Evolutionary conservation across 805 yeast species (phyloP).

Genomic region (Schwanniomyces yamadae): DNA sequence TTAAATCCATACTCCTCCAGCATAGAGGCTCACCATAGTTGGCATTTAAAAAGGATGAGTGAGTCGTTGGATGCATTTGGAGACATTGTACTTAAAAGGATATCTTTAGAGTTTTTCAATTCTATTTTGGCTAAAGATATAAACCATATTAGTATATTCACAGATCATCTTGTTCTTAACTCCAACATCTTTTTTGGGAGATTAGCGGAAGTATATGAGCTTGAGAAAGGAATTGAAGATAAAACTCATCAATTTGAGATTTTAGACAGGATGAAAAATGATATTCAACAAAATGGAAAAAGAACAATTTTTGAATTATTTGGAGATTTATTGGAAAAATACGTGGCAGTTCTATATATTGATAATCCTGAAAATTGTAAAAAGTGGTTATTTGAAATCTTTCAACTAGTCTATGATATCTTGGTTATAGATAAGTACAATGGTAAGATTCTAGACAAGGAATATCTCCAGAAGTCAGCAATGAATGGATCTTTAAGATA

Average conservation of each 20-base stretch:
- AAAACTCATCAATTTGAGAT: conserved; percentile 4
- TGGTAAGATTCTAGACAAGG: conserved; percentile 6
- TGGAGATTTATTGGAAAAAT: conserved; percentile 13
- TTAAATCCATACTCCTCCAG: conserved; percentile 5
- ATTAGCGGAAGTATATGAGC: conserved; percentile 8
- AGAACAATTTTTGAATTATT: conserved; percentile 6
- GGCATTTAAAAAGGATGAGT: conserved; percentile 3
- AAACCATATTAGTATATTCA: conserved; percentile 6
- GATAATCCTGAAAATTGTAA: conserved; percentile 8
- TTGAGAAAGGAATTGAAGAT: conserved; percentile 6
- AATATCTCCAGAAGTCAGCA: conserved; percentile 1
- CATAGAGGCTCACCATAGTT: background rate
- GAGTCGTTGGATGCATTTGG: conserved; percentile 8
- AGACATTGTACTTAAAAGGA: conserved; percentile 8
- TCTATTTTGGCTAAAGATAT: conserved; percentile 2
- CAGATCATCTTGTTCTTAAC: conserved; percentile 8
- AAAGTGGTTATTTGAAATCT: conserved; percentile 11
- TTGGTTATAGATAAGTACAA: conserved; percentile 6
- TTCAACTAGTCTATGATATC: conserved; percentile 7
- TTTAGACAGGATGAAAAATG: background rate
- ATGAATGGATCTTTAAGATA: conserved; percentile 1
- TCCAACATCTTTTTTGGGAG: conserved; percentile 9
- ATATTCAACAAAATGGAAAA: background rate
- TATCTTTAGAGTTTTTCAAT: conserved; percentile 6
- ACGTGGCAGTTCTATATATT: conserved; percentile 10